phyloP scores from a whole-genome alignment of 1,284 basidiomycete species.

The Sanghuangporus sanghuang region DNA sequence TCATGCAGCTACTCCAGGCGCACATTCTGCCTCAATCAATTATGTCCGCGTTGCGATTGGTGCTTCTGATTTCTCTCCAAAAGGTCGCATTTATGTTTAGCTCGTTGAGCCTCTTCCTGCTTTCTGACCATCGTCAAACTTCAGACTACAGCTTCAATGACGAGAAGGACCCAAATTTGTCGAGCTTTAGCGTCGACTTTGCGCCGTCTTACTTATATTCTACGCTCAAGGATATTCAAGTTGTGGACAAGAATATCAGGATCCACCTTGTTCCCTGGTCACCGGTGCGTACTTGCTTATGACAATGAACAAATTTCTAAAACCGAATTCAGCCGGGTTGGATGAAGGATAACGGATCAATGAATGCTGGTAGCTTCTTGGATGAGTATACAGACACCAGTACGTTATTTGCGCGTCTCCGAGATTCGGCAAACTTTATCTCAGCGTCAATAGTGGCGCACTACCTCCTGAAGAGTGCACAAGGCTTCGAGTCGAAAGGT shows the following conservation, averaged over 20 bases:
- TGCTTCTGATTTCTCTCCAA: constrained; percentile 18
- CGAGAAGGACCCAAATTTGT: constrained; percentile 8
- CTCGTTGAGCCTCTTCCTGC: neutral
- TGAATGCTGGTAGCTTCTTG: constrained; percentile 41
- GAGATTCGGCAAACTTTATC: neutral
- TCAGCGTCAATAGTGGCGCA: constrained; percentile 34
- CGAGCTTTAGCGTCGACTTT: constrained; percentile 14
- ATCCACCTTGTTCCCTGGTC: constrained; percentile 48
- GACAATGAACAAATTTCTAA: neutral
- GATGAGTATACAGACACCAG: constrained; percentile 32
- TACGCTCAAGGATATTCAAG: constrained; percentile 15
- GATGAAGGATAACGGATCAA: constrained; percentile 43
- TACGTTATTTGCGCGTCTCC: constrained; percentile 23
- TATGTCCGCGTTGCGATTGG: constrained; percentile 18
- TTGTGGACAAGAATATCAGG: constrained; percentile 35
- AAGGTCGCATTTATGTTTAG: neutral
- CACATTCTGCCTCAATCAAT: constrained; percentile 17
- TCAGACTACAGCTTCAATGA: constrained; percentile 18
- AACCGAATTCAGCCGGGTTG: constrained; percentile 38
- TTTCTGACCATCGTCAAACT: neutral
- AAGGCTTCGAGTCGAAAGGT: constrained; percentile 39
- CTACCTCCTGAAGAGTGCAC: constrained; percentile 42
- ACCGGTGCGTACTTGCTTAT: constrained; percentile 30
- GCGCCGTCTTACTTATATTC: constrained; percentile 14
- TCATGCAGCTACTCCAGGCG: constrained; percentile 9